Evolutionary conservation across 2,329 filamentous ascomycete genomes (phyloP).

Genomic region (Graphilbum ipis-grandicollis): DNA sequence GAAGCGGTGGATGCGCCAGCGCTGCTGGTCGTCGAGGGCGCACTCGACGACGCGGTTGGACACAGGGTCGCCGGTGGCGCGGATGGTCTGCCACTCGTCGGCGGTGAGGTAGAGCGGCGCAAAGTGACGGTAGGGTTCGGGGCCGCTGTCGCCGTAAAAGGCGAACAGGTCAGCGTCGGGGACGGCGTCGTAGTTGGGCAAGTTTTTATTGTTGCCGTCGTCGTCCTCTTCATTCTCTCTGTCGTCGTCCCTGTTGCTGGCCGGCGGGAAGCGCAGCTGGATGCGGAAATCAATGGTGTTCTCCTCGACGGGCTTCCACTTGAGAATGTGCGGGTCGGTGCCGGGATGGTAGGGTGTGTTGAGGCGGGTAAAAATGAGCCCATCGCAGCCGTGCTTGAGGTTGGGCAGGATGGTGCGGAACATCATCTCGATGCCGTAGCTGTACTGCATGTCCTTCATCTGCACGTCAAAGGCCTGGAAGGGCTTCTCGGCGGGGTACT

Average conservation of each 20-base stretch:
- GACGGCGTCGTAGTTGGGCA: conserved; percentile 62
- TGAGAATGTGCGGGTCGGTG: conserved; percentile 84
- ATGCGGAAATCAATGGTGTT: conserved; percentile 91
- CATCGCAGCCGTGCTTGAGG: conserved; percentile 86
- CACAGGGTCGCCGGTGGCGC: conserved; percentile 55
- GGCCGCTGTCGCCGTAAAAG: conserved; percentile 40
- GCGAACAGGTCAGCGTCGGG: conserved; percentile 58
- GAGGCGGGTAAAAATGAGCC: conserved; percentile 92
- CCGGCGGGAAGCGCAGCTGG: conserved; percentile 50
- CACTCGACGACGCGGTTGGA: conserved; percentile 84
- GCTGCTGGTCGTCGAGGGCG: conserved; percentile 53
- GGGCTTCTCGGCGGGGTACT: conserved; percentile 50
- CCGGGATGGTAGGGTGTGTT: conserved; percentile 74
- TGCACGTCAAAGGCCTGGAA: conserved; percentile 67
- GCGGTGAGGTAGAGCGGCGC: conserved; percentile 51
- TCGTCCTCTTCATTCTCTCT: conserved; percentile 55
- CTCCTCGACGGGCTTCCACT: conserved; percentile 93
- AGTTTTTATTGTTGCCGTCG: conserved; percentile 34
- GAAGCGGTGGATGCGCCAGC: conserved; percentile 80
- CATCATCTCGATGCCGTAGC: conserved; percentile 83
- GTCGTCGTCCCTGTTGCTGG: conserved; percentile 48
- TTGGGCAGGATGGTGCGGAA: conserved; percentile 71
- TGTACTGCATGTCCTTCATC: conserved; percentile 78
- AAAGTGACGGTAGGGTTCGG: conserved; percentile 42
- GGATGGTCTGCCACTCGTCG: conserved; percentile 71